Conservation (phyloP, 169 alveolate genomes). For the Cystoisospora suis region DNA sequence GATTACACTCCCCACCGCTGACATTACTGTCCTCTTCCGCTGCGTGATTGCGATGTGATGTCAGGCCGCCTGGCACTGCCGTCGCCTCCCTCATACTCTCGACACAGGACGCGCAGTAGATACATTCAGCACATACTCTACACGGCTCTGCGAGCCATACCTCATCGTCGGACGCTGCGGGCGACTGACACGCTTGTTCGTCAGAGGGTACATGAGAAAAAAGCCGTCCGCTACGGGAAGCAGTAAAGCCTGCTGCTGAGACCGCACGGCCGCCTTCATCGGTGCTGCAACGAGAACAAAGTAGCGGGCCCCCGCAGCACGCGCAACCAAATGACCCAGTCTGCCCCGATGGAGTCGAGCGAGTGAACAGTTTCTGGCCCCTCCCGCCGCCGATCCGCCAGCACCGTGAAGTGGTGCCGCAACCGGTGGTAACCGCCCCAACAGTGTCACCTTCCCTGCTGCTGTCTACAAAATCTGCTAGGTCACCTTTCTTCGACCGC, state of each 20-base stretch:
- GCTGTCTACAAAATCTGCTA: no score
- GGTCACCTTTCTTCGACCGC: no score
- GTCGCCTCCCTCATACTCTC: neutral
- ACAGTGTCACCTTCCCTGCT: no score
- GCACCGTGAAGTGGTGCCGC: no score
- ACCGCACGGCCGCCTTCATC: neutral
- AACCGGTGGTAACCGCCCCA: no score
- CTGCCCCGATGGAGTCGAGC: no score
- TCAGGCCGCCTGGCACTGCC: neutral
- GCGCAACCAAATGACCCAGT: constrained; percentile 5
- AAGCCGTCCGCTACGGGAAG: neutral
- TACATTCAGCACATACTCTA: neutral
- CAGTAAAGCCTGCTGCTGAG: neutral
- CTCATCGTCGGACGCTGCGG: neutral
- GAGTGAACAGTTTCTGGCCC: no score
- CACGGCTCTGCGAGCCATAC: neutral
- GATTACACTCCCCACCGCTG: no score
- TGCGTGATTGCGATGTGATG: neutral
- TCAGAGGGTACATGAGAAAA: neutral
- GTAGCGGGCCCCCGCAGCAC: neutral
- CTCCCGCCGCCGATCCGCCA: no score
- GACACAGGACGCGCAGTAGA: constrained; percentile 7
- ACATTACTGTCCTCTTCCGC: no score
- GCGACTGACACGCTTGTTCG: no score
- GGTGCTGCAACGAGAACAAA: neutral